Percentiles rank a stretch among this genome's conserved stretches.
Conservation (phyloP, 179 eudicot species). For the Silene vulgaris region DNA sequence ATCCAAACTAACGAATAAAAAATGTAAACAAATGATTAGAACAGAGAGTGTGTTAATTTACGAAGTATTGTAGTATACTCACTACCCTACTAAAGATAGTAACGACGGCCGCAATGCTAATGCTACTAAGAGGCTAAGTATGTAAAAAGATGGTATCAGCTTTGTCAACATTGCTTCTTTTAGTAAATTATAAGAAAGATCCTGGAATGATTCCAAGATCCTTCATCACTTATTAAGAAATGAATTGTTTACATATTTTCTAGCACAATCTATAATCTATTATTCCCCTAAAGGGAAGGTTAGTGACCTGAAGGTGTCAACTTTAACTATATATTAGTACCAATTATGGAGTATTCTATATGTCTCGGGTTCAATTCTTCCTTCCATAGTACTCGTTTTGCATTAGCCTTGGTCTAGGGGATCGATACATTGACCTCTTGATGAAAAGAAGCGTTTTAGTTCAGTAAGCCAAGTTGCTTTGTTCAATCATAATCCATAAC, state of each 20-base stretch:
- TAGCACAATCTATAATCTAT: constrained; percentile 16
- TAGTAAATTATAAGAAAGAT: constrained; percentile 8
- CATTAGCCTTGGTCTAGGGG: too few species aligned
- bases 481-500: too few species aligned
- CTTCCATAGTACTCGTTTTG: too few species aligned
- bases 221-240: constrained; percentile 13
- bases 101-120: constrained; percentile 16
- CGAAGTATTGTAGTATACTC: neutral
- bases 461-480: too few species aligned
- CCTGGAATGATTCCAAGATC: constrained; percentile 17
- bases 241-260: constrained; percentile 12
- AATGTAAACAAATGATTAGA: too few species aligned
- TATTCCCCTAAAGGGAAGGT: constrained; percentile 17
- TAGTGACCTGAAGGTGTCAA: constrained; percentile 23
- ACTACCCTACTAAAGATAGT: constrained; percentile 27
- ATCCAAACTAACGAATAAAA: too few species aligned
- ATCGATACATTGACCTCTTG: too few species aligned
- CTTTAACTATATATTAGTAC: constrained; percentile 21
- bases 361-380: too few species aligned
- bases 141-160: neutral
- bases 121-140: neutral
- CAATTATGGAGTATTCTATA: constrained; percentile 1
- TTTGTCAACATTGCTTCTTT: neutral
- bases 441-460: too few species aligned
- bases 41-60: too few species aligned